Base-by-base conservation (phyloP, 805 yeast species). In the Lachancea lanzarotensis region DNA sequence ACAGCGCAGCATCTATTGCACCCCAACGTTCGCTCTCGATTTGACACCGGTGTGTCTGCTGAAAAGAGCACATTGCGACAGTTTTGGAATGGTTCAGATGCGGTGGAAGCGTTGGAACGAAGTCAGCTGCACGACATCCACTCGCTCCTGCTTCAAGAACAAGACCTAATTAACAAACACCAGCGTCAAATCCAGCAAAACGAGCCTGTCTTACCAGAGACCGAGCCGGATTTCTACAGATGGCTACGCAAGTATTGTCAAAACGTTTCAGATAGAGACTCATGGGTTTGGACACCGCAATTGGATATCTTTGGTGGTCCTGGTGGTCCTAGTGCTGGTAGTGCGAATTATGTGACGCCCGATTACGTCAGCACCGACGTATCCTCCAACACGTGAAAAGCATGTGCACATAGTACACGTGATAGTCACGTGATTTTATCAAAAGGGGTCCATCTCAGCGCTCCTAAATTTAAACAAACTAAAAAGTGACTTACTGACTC, bases 101-200 rank as follows among this genome's bases (percentile, higher is more conserved):
- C 55, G 25, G 45, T 48, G 5, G 45, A 46, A n/a, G 33, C 52
- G n/a, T 42, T 56, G n/a, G 50, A 52, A 11, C 47, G 53, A 34
- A 47, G 48, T 34, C 54, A 53, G 33, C 32, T 56, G 13, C 59
- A 53, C 37, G 55, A 55, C 35, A 53, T 54, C 18, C 52, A 47
- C 41, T 45, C 53, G 16, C 42, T 52, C 32, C 45, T 56, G 6
- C 49, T 51, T 40, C 47, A 49, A 29, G 57, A 54, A 27, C 43
- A 36, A 42, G 53, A 48, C 3, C 37, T 35, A 2, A 27, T 43
- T 3, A 30, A 32, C 19, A 29, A 31, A 15, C 32, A 36, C 33
- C 35, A 43, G 38, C 46, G 42, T 12, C 38, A 38, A 19, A 25
- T 43, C 20, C 38, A 22, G 20, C 34, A 22, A 10, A 16, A 25